Conservation (phyloP, 305 asterid species). For the Ajuga reptans region DNA sequence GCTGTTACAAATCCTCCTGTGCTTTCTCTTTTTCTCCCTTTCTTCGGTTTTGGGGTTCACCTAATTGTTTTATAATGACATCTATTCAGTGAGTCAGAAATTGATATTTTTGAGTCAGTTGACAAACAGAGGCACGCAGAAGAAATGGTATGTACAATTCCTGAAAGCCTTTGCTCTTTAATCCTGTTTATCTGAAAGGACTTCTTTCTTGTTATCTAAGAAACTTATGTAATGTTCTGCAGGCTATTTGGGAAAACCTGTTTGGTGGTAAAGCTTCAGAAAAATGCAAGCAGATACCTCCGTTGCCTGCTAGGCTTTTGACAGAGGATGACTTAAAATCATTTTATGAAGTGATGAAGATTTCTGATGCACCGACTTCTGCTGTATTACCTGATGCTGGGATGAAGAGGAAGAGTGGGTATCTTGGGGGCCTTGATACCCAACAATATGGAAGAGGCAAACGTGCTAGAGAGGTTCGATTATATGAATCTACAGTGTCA, state of each 20-base stretch:
- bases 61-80: conserved; percentile 22
- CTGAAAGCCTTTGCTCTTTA: conserved; percentile 17
- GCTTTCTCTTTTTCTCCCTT: not conserved
- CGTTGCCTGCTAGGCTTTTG: conserved; percentile 80
- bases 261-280: conserved; percentile 38
- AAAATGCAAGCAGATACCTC: conserved; percentile 47
- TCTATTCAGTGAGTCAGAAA: conserved; percentile 74
- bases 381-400: conserved; percentile 49
- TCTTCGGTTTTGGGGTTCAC: not conserved
- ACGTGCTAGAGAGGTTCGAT: conserved; percentile 92
- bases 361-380: conserved; percentile 45
- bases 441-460: conserved; percentile 98
- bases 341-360: conserved; percentile 86
- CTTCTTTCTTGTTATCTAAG: conserved; percentile 17
- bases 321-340: conserved; percentile 70
- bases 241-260: conserved; percentile 73
- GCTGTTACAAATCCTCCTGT: not conserved
- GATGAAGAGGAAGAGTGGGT: conserved; percentile 68
- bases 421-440: conserved; percentile 80
- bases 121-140: conserved; percentile 72
- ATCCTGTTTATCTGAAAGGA: not conserved
- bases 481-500: conserved; percentile 12
- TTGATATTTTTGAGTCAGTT: conserved; percentile 81
- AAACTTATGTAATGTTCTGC: conserved; percentile 19
- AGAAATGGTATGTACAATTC: conserved; percentile 58